Conservation (phyloP, 257 asterid species). For the Parsonsia alboflavescens region DNA sequence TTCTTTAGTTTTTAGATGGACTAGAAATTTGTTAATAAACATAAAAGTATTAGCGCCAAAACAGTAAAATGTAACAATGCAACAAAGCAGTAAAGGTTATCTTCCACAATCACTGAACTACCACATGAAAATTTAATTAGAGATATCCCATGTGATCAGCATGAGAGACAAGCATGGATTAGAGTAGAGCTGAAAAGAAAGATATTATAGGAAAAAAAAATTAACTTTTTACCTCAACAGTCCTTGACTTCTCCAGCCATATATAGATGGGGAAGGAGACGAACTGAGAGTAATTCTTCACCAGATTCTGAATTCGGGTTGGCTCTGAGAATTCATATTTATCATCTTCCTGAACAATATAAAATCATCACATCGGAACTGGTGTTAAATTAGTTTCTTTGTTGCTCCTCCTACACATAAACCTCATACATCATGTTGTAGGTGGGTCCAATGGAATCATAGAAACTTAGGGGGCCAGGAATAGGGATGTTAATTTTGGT, state of each 20-base stretch:
- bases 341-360: conserved; percentile 69
- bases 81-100: background rate
- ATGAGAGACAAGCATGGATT: background rate
- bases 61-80: background rate
- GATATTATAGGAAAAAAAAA: background rate
- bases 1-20: too few relatives aligned
- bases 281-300: conserved; percentile 92
- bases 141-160: background rate
- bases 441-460: background rate
- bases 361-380: conserved; percentile 4
- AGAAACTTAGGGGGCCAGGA: background rate
- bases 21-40: too few relatives aligned
- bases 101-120: too few relatives aligned
- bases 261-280: conserved; percentile 89
- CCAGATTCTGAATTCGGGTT: conserved; percentile 73
- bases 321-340: conserved; percentile 92
- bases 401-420: background rate
- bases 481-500: background rate
- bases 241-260: conserved; percentile 94
- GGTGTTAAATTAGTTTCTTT: background rate
- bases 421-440: background rate
- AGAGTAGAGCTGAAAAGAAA: background rate
- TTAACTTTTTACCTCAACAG: conserved; percentile 59
- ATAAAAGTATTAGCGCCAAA: background rate
- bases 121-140: background rate